Evolutionary conservation across 495 filamentous ascomycete species (phyloP), one percentile per base, ranked within the genome.

Genomic region (Podospora comata): DNA sequence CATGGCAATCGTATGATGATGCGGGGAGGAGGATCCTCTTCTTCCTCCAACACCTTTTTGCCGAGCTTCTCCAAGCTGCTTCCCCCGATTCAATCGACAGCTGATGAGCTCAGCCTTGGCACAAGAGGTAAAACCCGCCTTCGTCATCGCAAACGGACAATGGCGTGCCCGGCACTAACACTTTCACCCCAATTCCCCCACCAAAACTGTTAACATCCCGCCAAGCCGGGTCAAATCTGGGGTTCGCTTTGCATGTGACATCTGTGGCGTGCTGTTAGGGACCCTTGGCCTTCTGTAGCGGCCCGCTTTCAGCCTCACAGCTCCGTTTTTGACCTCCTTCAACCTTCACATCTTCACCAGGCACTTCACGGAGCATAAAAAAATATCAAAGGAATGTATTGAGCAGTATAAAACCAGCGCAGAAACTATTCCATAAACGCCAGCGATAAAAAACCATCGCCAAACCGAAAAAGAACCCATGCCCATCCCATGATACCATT

Each of bases 221-320:
- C 20, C 59, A 61, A 61, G 20, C 30, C 59, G 7, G 16, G 16
- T 61, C 16, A 26, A 28, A 61, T 61, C 26, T 61, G 59, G 59
- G 56, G 56, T 59, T 13, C 7, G 26, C 59, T 28, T 61, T 61
- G 59, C 59, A 70, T 70, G 59, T 66, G 64, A 56, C 54, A 53
- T 15, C n/a, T n/a, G 58, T 59, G 5, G n/a, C 30, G 4, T 32
- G 30, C 30, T 32, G 39, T 48, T 13, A 18, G 39, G 39, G 39
- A 18, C 13, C 58, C 57, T 53, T 5, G 23, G 19, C 56, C 18
- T 58, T 58, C 19, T 20, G 23, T 58, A 27, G n/a, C 56, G 56
- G 56, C 56, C 56, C 56, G 19, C 56, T 58, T 20, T 58, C 56
- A 58, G 23, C 56, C 56, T 58, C 56, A 58, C n/a, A 15, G n/a